phyloP scores from a whole-genome alignment of 2,329 filamentous ascomycete species.

The Geoglossum cookeanum region DNA sequence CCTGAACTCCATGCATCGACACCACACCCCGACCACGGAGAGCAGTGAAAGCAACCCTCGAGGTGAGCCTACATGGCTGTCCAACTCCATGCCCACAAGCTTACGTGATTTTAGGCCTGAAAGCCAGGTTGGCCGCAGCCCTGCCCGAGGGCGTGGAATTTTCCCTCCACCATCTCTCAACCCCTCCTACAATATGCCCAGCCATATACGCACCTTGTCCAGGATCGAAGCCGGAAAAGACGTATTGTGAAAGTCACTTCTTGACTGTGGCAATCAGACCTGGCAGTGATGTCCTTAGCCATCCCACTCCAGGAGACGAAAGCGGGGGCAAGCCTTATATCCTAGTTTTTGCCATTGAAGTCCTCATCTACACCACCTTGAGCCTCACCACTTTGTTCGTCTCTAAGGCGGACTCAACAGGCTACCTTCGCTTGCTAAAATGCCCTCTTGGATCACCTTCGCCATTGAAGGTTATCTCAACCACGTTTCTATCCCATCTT shows the following conservation, averaged over 20 bases:
- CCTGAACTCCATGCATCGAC: neutral
- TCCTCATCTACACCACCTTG: constrained; percentile 69
- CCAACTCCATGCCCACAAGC: constrained; percentile 1
- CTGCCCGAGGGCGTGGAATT: constrained; percentile 38
- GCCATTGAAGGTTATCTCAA: constrained; percentile 54
- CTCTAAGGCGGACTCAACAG: constrained; percentile 92
- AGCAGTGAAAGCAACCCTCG: neutral
- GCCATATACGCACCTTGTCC: constrained; percentile 67
- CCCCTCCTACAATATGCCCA: constrained; percentile 53
- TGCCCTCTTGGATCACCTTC: constrained; percentile 45
- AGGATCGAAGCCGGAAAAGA: constrained; percentile 50
- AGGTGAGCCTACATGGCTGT: neutral
- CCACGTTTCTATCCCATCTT: constrained; percentile 58
- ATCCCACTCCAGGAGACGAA: constrained; percentile 4
- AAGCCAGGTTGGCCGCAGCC: constrained; percentile 29
- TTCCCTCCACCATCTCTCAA: constrained; percentile 70
- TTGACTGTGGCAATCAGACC: constrained; percentile 35
- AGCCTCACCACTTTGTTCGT: constrained; percentile 77
- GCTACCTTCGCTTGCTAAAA: constrained; percentile 52
- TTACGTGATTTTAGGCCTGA: constrained; percentile 9
- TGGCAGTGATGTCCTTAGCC: constrained; percentile 5
- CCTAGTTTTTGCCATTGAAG: constrained; percentile 66
- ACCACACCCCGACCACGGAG: neutral
- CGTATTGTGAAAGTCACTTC: constrained; percentile 76
- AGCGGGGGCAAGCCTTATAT: constrained; percentile 28